Base-by-base conservation (phyloP, 305 asterid species). In the Fraxinus greggii region DNA sequence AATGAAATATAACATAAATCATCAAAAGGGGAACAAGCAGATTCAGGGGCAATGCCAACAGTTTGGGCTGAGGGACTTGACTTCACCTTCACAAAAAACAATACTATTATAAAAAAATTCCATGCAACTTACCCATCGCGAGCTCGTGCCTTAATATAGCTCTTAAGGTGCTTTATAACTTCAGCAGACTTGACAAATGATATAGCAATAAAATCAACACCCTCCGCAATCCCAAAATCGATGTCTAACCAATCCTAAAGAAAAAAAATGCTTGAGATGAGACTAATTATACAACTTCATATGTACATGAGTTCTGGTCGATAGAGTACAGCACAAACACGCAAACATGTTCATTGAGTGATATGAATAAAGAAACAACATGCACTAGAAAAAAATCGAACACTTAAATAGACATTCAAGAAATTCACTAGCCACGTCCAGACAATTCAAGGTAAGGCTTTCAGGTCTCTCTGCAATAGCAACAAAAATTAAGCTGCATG, bases 131-230 rank as follows among this genome's bases (percentile, higher is more conserved):
- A 96, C 98, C 95, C 87, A 85, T 96, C 98, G 76, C 94, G 97
- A 79, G 99, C 98, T 69, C 98, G 90, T 76, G 99, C 98, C 85
- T 93, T 90, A 69, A 96, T 93, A 77, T 97, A 97, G 92, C 98
- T 97, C 89, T 87, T 97, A 70, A 97, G 97, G 88, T 95, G 97
- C 87, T 93, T 93, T 85, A 97, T 86, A 75, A 95, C 98, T 86
- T 97, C 99, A 19, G 98, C 99, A 81, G 98, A 92, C 90, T 95
- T 97, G 89, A 97, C 99, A 90, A 97, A 97, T 69, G 99, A 97
- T 89, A 97, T 89, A 33, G 99, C 98, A 72, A 97, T 91, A 85
- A 97, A 97, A 78, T 97, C 99, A 84, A 97, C 99, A 78, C 98
- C 98, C 85, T 95, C 98, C 5, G 98, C 92, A 78, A 97, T 95